These are phyloP conservation scores for Argentina anserina DNA, from an alignment of 306 rosid genomes.

Conservation along the genomic window DNA sequence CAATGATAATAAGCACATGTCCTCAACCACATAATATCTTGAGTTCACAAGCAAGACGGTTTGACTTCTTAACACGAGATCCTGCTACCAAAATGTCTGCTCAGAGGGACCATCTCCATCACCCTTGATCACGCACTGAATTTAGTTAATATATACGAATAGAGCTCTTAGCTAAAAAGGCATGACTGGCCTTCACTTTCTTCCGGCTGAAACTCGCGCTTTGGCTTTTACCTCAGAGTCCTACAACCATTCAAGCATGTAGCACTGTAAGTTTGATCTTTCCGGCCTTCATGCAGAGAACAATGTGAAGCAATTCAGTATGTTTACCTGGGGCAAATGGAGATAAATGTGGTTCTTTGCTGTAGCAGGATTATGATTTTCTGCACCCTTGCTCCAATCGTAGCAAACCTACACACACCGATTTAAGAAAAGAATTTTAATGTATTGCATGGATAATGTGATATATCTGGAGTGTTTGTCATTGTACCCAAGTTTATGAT, in stretches of 20 bases:
- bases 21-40: too few species aligned
- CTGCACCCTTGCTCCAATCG: constrained; percentile 94
- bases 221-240: constrained; percentile 38
- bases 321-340: constrained; percentile 68
- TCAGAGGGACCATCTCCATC: neutral
- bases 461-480: neutral
- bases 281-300: neutral
- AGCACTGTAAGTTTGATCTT: neutral
- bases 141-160: too few species aligned
- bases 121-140: neutral
- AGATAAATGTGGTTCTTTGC: constrained; percentile 63
- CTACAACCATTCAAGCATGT: constrained; percentile 3
- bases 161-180: neutral
- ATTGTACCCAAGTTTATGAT: neutral
- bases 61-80: neutral
- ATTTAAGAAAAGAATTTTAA: neutral
- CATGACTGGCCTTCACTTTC: constrained; percentile 18
- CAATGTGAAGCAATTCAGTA: neutral
- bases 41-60: neutral
- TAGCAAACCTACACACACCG: constrained; percentile 54
- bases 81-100: neutral
- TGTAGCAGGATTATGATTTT: constrained; percentile 75
- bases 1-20: neutral
- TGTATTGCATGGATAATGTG: neutral
- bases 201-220: constrained; percentile 29